Percentiles rank a stretch among this genome's conserved stretches.
These are phyloP conservation scores for Fusarium odoratissimum DNA, from an alignment of 2,329 filamentous ascomycete genomes.

Conservation along the genomic window DNA sequence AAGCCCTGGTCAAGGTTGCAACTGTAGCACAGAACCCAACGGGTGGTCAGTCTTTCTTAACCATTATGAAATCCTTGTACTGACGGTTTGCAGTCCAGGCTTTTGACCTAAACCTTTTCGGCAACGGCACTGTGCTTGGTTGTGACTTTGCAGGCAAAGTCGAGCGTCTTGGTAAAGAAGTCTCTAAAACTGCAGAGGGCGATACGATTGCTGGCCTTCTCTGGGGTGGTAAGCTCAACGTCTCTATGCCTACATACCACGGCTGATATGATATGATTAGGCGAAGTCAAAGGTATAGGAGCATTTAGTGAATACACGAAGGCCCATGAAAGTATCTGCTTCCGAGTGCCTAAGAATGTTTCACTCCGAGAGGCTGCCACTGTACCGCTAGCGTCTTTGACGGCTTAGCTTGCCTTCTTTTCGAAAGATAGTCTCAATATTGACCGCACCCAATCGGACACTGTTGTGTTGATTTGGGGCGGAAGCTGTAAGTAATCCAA, in stretches of 20 bases:
- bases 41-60: conserved; percentile 27
- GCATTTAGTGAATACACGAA: conserved; percentile 55
- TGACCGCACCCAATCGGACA: conserved; percentile 21
- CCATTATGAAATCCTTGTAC: no score
- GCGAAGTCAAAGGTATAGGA: conserved; percentile 48
- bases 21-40: conserved; percentile 46
- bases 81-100: conserved; percentile 44
- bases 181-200: conserved; percentile 33
- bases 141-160: conserved; percentile 54
- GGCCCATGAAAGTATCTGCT: conserved; percentile 55
- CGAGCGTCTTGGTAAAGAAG: conserved; percentile 45
- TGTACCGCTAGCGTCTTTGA: conserved; percentile 53
- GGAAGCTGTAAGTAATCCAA: conserved; percentile 53
- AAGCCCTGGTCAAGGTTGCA: conserved; percentile 41
- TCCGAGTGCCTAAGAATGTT: conserved; percentile 50
- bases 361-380: conserved; percentile 50
- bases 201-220: conserved; percentile 43
- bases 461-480: conserved; percentile 53
- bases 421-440: conserved; percentile 53
- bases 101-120: conserved; percentile 52
- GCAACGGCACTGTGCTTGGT: conserved; percentile 52
- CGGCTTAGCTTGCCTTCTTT: conserved; percentile 54
- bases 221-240: conserved; percentile 44
- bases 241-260: background rate
- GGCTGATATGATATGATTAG: conserved; percentile 15